These are phyloP conservation scores for Macrotyloma uniflorum DNA, from an alignment of 306 rosid genomes.

Conservation along the genomic window DNA sequence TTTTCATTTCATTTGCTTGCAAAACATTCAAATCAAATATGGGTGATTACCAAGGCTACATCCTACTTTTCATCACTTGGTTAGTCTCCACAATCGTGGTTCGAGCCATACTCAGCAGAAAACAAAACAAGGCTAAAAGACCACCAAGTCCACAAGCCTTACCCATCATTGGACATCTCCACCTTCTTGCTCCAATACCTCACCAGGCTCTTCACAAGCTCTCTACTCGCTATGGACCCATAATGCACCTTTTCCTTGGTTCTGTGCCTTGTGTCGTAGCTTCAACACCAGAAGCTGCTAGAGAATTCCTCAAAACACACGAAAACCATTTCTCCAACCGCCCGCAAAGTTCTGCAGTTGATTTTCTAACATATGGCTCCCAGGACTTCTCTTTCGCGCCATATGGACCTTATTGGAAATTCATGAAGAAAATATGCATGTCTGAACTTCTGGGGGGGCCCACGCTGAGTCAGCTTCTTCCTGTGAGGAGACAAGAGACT, in stretches of 20 bases:
- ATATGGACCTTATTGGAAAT: constrained; percentile 76
- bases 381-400: constrained; percentile 63
- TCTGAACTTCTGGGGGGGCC: constrained; percentile 69
- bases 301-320: constrained; percentile 61
- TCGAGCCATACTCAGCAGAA: constrained; percentile 42
- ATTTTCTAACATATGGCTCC: constrained; percentile 61
- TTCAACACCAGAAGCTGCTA: constrained; percentile 64
- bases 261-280: constrained; percentile 58
- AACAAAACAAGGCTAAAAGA: constrained; percentile 11
- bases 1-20: background rate
- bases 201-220: constrained; percentile 67
- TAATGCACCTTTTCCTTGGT: constrained; percentile 62
- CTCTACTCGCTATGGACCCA: constrained; percentile 60
- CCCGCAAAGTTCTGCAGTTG: constrained; percentile 47
- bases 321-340: constrained; percentile 61
- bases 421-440: constrained; percentile 71
- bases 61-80: constrained; percentile 35
- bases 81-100: constrained; percentile 41
- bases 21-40: constrained; percentile 35
- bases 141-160: constrained; percentile 63
- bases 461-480: constrained; percentile 49
- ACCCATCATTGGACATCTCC: constrained; percentile 72
- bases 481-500: constrained; percentile 58
- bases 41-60: constrained; percentile 43
- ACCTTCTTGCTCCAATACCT: constrained; percentile 54